phyloP scores from a whole-genome alignment of 345 rosid species.

The Kernera saxatilis region DNA sequence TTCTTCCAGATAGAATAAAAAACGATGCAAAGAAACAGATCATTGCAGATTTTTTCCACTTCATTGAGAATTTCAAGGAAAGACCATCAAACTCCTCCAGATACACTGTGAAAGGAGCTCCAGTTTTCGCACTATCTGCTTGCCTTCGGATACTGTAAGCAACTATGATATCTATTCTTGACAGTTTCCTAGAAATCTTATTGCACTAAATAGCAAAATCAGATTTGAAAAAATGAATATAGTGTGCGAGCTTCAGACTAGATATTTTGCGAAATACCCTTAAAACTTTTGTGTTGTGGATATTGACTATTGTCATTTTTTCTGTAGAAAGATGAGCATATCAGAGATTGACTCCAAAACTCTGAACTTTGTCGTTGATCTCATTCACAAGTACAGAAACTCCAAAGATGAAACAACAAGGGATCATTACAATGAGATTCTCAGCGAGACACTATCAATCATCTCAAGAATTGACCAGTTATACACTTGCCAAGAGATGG shows the following conservation, averaged over 20 bases:
- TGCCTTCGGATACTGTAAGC: constrained; percentile 72
- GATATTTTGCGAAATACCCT: neutral
- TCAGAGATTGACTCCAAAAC: constrained; percentile 59
- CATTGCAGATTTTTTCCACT: constrained; percentile 48
- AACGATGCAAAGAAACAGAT: constrained; percentile 49
- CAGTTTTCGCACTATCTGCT: constrained; percentile 65
- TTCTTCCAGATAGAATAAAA: constrained; percentile 46
- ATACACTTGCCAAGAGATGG: constrained; percentile 57
- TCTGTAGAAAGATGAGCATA: constrained; percentile 51
- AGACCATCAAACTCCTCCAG: constrained; percentile 26
- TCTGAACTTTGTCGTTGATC: constrained; percentile 45
- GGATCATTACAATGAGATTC: constrained; percentile 39
- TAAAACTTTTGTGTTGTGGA: neutral
- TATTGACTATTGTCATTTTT: neutral
- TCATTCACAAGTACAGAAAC: constrained; percentile 38
- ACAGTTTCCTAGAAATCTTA: neutral
- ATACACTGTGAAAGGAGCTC: constrained; percentile 42
- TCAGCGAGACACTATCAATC: constrained; percentile 47
- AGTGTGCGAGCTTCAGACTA: neutral
- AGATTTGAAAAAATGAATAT: neutral
- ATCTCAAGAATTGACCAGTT: constrained; percentile 49
- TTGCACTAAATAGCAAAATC: neutral
- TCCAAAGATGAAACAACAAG: constrained; percentile 29
- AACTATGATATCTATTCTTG: neutral
- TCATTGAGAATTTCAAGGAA: constrained; percentile 42